Conservation (phyloP, 306 rosid species). For the Adenanthera pavonina region DNA sequence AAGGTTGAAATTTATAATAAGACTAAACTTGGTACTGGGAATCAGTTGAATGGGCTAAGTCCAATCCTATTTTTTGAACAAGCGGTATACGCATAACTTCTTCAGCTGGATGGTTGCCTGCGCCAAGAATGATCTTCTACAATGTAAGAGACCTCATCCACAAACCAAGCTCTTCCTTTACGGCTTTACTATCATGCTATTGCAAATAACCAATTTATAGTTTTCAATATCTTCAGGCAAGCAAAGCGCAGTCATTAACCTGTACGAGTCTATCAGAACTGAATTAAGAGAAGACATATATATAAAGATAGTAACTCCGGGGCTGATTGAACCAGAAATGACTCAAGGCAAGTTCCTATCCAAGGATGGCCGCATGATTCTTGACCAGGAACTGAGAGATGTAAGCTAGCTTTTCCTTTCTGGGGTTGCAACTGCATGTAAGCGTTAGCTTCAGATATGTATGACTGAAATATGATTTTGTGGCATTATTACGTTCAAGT, state of each 20-base stretch:
- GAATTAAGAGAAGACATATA: conserved; percentile 68
- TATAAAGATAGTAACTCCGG: conserved; percentile 70
- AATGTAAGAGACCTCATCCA: conserved; percentile 47
- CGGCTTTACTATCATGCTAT: not conserved
- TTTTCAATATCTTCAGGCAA: conserved; percentile 51
- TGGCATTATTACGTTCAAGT: conserved; percentile 41
- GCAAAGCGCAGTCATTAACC: conserved; percentile 72
- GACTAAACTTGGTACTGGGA: too few relatives aligned
- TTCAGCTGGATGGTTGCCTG: conserved; percentile 59
- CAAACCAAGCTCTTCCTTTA: not conserved
- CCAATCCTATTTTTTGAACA: too few relatives aligned
- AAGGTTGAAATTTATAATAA: too few relatives aligned
- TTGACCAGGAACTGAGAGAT: conserved; percentile 65
- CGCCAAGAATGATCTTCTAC: conserved; percentile 60
- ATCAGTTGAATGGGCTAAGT: too few relatives aligned
- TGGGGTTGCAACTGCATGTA: not conserved
- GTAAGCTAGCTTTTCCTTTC: conserved; percentile 39
- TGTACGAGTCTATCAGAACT: conserved; percentile 61
- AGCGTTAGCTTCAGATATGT: not conserved
- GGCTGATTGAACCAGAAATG: conserved; percentile 66
- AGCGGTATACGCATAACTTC: conserved; percentile 52
- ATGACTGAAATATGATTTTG: not conserved
- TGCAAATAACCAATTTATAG: not conserved
- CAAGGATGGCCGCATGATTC: conserved; percentile 49
- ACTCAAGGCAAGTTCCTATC: conserved; percentile 64